These are phyloP conservation scores for Diaporthe citrichinensis DNA, from an alignment of 2,329 filamentous ascomycete species.

Conservation along the genomic window DNA sequence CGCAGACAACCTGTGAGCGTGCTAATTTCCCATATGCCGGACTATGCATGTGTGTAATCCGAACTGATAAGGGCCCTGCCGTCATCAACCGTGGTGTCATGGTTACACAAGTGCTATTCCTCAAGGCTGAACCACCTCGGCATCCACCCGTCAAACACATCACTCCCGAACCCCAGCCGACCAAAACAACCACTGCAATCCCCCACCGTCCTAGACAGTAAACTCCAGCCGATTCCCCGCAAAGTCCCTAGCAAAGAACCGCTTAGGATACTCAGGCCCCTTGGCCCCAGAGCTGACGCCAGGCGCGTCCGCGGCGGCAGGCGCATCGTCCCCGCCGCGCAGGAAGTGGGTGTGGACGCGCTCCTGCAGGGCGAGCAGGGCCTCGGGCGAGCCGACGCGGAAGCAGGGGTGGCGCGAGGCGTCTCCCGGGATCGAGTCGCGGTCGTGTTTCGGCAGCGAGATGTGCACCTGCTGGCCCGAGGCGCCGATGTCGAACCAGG, in stretches of 20 bases:
- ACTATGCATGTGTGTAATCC: background rate
- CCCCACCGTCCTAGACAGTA: constrained; percentile 44
- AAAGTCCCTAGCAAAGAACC: constrained; percentile 74
- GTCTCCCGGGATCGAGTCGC: constrained; percentile 48
- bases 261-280: constrained; percentile 70
- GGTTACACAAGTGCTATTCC: fast-evolving
- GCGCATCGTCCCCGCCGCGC: constrained; percentile 63
- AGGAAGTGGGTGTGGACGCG: constrained; percentile 66
- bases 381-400: constrained; percentile 61
- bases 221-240: constrained; percentile 69
- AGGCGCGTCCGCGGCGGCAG: constrained; percentile 67
- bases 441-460: constrained; percentile 56
- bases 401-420: constrained; percentile 73
- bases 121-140: background rate
- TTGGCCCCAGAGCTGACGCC: constrained; percentile 60
- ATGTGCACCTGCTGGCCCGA: constrained; percentile 70
- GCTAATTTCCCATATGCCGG: background rate
- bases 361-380: constrained; percentile 61
- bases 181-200: no score
- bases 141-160: background rate
- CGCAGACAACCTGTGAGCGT: no score
- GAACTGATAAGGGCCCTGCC: background rate
- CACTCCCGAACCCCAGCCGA: background rate
- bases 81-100: background rate
- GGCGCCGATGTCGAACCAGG: constrained; percentile 73